Evolutionary conservation across 345 rosid species (phyloP).

Genomic region (Aquilaria yunnanensis): DNA sequence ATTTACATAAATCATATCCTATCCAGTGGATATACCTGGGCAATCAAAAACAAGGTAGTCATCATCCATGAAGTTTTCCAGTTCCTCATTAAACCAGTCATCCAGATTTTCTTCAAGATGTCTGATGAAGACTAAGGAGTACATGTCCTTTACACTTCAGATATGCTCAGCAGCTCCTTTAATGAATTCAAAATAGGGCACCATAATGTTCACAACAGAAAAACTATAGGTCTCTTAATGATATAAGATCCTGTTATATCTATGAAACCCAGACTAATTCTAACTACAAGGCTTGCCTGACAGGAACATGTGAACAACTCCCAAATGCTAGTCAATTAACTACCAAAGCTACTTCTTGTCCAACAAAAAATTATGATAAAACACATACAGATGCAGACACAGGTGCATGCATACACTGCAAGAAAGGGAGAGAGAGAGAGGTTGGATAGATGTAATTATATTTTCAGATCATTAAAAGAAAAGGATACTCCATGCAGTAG

Average conservation of each 20-base stretch:
- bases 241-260: too few relatives aligned
- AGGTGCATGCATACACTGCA: background rate
- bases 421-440: background rate
- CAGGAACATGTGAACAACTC: too few relatives aligned
- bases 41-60: conserved; percentile 89
- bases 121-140: conserved; percentile 53
- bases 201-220: too few relatives aligned
- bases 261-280: too few relatives aligned
- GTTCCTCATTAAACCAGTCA: conserved; percentile 80
- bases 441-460: background rate
- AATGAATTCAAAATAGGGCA: background rate
- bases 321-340: too few relatives aligned
- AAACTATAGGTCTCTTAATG: too few relatives aligned
- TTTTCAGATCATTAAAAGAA: background rate
- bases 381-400: background rate
- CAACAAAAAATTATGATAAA: too few relatives aligned
- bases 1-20: background rate
- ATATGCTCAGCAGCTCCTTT: background rate
- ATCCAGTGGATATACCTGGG: conserved; percentile 50
- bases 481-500: conserved; percentile 98
- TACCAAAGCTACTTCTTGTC: too few relatives aligned
- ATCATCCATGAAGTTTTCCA: conserved; percentile 83
- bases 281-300: too few relatives aligned
- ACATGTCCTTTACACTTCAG: background rate
- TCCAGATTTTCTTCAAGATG: conserved; percentile 77